phyloP scores from a whole-genome alignment of 1,284 basidiomycete species.

The Serendipita sp. region DNA sequence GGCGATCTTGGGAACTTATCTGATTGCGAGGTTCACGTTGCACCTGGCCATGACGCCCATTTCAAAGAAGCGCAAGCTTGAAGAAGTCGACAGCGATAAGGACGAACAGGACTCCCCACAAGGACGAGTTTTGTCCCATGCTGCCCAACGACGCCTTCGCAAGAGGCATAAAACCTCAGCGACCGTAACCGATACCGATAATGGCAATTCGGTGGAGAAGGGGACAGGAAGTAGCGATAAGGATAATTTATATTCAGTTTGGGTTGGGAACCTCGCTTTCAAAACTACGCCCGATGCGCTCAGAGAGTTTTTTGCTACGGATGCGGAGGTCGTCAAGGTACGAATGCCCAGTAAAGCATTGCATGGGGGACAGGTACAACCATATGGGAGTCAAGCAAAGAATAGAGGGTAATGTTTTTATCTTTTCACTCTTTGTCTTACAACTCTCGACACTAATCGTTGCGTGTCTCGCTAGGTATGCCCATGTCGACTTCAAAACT shows the following conservation, averaged over 20 bases:
- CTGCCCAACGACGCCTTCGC: slow-evolving; percentile 34
- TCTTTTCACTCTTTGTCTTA: not conserved
- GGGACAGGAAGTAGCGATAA: slow-evolving; percentile 12
- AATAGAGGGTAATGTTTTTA: slow-evolving; percentile 47
- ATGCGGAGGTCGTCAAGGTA: slow-evolving; percentile 57
- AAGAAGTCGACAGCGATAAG: not conserved
- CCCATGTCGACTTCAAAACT: slow-evolving; percentile 86
- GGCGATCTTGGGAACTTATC: too few species aligned
- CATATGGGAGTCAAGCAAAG: slow-evolving; percentile 31
- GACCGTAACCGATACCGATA: slow-evolving; percentile 13
- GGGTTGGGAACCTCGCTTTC: slow-evolving; percentile 92
- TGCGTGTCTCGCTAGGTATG: slow-evolving; percentile 47
- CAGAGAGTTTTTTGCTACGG: slow-evolving; percentile 55
- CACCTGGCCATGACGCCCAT: not conserved
- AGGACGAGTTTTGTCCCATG: slow-evolving; percentile 49
- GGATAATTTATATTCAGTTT: slow-evolving; percentile 47
- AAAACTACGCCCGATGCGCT: slow-evolving; percentile 69
- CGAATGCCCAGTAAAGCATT: slow-evolving; percentile 54
- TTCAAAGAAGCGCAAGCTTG: not conserved
- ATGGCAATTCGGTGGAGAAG: not conserved
- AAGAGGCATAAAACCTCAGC: slow-evolving; percentile 19
- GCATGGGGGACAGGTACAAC: slow-evolving; percentile 16
- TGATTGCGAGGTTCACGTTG: too few species aligned
- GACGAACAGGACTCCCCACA: slow-evolving; percentile 22
- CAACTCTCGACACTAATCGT: not conserved